phyloP scores from a whole-genome alignment of 2,329 filamentous ascomycete species.

The Fusarium xyrophilum region DNA sequence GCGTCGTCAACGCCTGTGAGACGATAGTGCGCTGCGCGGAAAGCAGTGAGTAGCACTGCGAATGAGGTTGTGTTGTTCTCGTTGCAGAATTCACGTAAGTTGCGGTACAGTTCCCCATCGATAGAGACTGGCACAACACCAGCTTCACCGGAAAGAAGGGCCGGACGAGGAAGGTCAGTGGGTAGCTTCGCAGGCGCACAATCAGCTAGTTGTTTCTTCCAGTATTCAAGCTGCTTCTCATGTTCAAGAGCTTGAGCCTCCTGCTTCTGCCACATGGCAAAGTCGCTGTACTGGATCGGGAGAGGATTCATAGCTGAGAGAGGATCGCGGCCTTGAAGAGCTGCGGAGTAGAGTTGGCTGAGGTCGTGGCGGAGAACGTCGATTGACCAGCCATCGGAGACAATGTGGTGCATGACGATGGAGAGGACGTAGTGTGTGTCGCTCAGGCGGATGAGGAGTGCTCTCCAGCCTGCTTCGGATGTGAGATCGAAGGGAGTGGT shows the following conservation, averaged over 20 bases:
- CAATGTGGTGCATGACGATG: constrained; percentile 42
- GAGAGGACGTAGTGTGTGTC: constrained; percentile 34
- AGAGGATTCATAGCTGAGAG: constrained; percentile 7
- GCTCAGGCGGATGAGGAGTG: constrained; percentile 9
- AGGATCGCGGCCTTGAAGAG: not conserved
- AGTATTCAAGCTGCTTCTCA: constrained; percentile 36
- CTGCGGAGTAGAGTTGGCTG: constrained; percentile 23
- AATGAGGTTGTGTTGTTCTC: constrained; percentile 8
- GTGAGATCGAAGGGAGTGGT: not conserved
- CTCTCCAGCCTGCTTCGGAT: not conserved
- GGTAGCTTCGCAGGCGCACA: constrained; percentile 28
- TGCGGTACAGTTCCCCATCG: constrained; percentile 4
- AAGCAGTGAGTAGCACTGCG: constrained; percentile 35
- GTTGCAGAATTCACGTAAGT: constrained; percentile 15
- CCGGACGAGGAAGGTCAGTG: constrained; percentile 25
- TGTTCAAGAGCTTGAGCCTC: constrained; percentile 18
- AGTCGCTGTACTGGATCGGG: constrained; percentile 41
- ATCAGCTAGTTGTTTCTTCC: constrained; percentile 26
- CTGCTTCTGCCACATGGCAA: constrained; percentile 36
- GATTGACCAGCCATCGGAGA: constrained; percentile 43
- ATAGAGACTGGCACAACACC: constrained; percentile 7
- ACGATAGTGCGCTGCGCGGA: constrained; percentile 39
- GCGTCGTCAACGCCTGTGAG: constrained; percentile 38
- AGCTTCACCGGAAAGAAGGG: constrained; percentile 19
- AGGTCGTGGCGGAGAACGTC: constrained; percentile 36